These are phyloP conservation scores for Xylaria sp. DNA, from an alignment of 2,329 filamentous ascomycete species.

Conservation along the genomic window DNA sequence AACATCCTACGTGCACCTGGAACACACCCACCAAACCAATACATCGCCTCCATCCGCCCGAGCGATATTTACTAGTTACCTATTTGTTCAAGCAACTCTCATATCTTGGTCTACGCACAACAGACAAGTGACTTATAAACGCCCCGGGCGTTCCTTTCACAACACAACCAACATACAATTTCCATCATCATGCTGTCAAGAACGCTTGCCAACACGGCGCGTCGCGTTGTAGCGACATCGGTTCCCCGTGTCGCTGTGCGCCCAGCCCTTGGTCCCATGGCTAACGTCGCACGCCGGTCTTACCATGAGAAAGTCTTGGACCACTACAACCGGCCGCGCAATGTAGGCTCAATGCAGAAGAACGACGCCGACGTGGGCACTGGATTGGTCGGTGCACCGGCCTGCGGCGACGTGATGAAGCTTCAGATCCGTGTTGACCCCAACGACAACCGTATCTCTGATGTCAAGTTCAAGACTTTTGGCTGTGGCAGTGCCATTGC, in stretches of 20 bases:
- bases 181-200: constrained; percentile 52
- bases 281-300: constrained; percentile 50
- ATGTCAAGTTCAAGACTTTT: constrained; percentile 87
- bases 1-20: neutral
- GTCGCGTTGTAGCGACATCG: constrained; percentile 51
- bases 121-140: neutral
- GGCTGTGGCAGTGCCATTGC: constrained; percentile 88
- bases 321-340: constrained; percentile 80
- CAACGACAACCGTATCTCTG: constrained; percentile 73
- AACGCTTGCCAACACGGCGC: constrained; percentile 46
- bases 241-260: constrained; percentile 48
- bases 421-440: constrained; percentile 85
- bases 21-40: neutral
- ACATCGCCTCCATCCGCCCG: neutral
- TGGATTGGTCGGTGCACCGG: constrained; percentile 81
- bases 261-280: constrained; percentile 48
- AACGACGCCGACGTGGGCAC: constrained; percentile 75
- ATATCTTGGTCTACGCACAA: neutral
- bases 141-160: neutral
- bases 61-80: neutral
- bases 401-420: constrained; percentile 93
- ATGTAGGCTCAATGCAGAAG: constrained; percentile 79
- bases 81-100: neutral
- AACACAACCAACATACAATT: constrained; percentile 4
- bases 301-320: constrained; percentile 72